Percentiles rank a stretch among this genome's conserved stretches.
Conservation (phyloP, 1,139 yeast genomes). For the Kodamaea ohmeri region DNA sequence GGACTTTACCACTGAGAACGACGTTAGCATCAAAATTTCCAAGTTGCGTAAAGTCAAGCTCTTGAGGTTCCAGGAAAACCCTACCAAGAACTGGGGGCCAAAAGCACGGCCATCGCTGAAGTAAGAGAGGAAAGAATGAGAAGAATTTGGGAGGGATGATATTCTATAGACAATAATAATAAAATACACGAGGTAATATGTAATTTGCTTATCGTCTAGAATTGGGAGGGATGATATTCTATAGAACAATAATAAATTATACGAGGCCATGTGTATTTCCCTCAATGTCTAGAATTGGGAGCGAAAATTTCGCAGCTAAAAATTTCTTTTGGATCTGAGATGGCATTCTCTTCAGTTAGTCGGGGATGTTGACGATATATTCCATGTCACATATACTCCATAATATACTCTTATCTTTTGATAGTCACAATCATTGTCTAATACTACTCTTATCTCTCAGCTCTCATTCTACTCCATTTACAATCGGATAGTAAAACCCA, state of each 20-base stretch:
- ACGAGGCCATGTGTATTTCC: too few relatives aligned
- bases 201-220: too few relatives aligned
- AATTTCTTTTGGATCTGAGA: not conserved
- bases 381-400: not conserved
- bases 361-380: not conserved
- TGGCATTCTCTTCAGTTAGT: not conserved
- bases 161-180: too few relatives aligned
- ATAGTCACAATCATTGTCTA: too few relatives aligned
- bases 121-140: not conserved
- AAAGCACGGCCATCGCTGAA: constrained; percentile 59
- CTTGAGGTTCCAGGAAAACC: constrained; percentile 87
- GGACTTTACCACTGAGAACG: constrained; percentile 49
- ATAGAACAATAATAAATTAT: too few relatives aligned
- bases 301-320: not conserved
- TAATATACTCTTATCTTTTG: not conserved
- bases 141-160: not conserved
- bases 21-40: constrained; percentile 53
- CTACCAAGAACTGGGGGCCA: constrained; percentile 96
- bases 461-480: too few relatives aligned
- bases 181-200: too few relatives aligned
- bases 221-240: too few relatives aligned
- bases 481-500: too few relatives aligned
- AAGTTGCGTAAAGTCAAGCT: constrained; percentile 70
- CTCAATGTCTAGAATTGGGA: too few relatives aligned
- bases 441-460: not conserved